Conservation (phyloP, 169 alveolate genomes). For the Theileria annulata region DNA sequence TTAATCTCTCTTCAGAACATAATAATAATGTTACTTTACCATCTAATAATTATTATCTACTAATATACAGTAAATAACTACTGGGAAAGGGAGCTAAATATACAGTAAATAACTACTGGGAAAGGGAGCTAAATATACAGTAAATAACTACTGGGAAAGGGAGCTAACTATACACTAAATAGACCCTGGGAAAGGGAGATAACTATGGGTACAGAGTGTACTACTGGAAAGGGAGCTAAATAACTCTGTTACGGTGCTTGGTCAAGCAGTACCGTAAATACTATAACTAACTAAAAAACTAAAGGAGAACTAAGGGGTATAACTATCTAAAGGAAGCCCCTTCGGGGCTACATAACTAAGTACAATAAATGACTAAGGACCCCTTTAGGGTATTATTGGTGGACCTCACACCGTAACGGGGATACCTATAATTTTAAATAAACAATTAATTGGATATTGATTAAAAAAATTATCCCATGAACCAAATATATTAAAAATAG, state of each 20-base stretch:
- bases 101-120: no score
- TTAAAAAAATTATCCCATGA: constrained; percentile 63
- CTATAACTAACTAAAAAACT: not conserved
- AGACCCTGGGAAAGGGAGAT: no score
- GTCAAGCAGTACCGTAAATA: no score
- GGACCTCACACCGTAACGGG: not conserved
- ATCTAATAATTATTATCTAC: constrained; percentile 27
- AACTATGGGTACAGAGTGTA: no score
- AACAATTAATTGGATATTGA: constrained; percentile 26
- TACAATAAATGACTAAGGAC: not conserved
- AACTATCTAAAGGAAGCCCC: no score
- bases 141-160: no score
- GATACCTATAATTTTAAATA: constrained; percentile 49
- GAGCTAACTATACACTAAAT: no score
- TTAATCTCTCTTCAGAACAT: constrained; percentile 20
- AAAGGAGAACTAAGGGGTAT: not conserved
- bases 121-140: no score
- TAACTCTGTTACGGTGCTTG: no score
- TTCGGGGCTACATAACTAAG: not conserved
- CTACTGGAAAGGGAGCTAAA: no score
- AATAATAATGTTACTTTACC: constrained; percentile 41
- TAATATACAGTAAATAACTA: not conserved
- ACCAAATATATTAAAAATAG: constrained; percentile 68
- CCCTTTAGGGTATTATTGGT: not conserved
- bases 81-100: no score